Percentiles rank a stretch among this genome's conserved stretches.
phyloP scores from a whole-genome alignment of 1,284 basidiomycete genomes.

The Rhodotorula sp. region DNA sequence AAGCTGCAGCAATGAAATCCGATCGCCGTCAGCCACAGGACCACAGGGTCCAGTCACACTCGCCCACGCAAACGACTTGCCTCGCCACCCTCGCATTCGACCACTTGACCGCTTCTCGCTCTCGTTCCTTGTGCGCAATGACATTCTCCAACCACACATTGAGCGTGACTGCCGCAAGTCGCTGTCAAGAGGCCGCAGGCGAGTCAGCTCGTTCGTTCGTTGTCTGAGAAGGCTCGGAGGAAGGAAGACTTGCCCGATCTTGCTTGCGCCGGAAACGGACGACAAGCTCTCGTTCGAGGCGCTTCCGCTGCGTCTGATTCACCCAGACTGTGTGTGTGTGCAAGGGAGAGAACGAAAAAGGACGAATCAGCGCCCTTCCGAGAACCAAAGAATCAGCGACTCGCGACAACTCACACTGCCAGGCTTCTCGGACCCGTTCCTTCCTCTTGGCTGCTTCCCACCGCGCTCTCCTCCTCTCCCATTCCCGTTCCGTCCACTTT shows the following conservation, averaged over 20 bases:
- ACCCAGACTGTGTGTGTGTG: constrained; percentile 24
- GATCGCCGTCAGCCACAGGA: background rate
- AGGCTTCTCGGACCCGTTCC: constrained; percentile 9
- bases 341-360: too few relatives aligned
- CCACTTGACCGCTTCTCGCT: constrained; percentile 16
- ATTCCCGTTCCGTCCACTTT: constrained; percentile 18
- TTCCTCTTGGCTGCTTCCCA: constrained; percentile 13
- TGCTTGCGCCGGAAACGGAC: background rate
- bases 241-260: background rate
- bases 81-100: constrained; percentile 7
- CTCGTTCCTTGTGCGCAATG: constrained; percentile 22
- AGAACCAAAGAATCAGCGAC: background rate
- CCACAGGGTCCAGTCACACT: too few relatives aligned
- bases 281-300: constrained; percentile 5
- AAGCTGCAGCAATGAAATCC: background rate
- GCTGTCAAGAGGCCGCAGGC: background rate
- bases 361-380: too few relatives aligned
- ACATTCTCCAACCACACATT: constrained; percentile 19
- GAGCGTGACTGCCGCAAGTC: background rate
- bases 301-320: constrained; percentile 1
- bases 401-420: constrained; percentile 19
- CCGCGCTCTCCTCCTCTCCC: constrained; percentile 4
- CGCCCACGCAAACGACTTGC: background rate
- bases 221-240: background rate
- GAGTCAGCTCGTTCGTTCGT: background rate